Conservation (phyloP, 345 rosid species). For the Dipteronia dyeriana region DNA sequence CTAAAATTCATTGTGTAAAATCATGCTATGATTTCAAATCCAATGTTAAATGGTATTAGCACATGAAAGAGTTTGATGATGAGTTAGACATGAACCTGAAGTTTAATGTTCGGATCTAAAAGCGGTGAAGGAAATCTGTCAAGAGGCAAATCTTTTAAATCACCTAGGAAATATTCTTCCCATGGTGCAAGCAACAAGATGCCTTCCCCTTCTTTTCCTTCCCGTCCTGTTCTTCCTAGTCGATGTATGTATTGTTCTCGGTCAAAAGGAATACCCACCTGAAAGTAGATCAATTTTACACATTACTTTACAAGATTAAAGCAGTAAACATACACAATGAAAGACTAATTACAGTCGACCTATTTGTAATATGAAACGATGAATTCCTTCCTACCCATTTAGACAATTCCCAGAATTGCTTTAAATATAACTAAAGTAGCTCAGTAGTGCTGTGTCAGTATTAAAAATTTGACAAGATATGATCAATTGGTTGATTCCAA, state of each 20-base stretch:
- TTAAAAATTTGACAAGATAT: neutral
- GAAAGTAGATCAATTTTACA: conserved; percentile 21
- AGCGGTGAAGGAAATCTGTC: conserved; percentile 57
- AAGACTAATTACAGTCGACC: neutral
- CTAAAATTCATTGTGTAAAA: no score
- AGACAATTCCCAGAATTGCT: neutral
- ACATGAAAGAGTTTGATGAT: neutral
- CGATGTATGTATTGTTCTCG: conserved; percentile 89
- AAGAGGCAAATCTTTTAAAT: conserved; percentile 78
- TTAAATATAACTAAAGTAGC: neutral
- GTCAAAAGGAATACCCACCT: conserved; percentile 83
- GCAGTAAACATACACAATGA: neutral
- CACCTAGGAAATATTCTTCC: conserved; percentile 89
- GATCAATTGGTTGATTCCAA: neutral
- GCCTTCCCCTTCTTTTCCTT: conserved; percentile 86
- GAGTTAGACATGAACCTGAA: conserved; percentile 48
- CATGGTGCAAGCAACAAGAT: conserved; percentile 89
- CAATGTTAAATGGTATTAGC: neutral
- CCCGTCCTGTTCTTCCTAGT: conserved; percentile 89
- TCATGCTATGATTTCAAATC: neutral
- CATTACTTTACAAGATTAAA: conserved; percentile 2
- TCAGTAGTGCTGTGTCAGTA: neutral
- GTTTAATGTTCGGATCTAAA: conserved; percentile 55
- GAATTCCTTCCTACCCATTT: conserved; percentile 1
- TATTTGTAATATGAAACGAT: neutral